Percentiles rank a stretch among this genome's conserved stretches.
These are phyloP conservation scores for Colletotrichum camelliae DNA, from an alignment of 2,329 filamentous ascomycete genomes.

Conservation along the genomic window DNA sequence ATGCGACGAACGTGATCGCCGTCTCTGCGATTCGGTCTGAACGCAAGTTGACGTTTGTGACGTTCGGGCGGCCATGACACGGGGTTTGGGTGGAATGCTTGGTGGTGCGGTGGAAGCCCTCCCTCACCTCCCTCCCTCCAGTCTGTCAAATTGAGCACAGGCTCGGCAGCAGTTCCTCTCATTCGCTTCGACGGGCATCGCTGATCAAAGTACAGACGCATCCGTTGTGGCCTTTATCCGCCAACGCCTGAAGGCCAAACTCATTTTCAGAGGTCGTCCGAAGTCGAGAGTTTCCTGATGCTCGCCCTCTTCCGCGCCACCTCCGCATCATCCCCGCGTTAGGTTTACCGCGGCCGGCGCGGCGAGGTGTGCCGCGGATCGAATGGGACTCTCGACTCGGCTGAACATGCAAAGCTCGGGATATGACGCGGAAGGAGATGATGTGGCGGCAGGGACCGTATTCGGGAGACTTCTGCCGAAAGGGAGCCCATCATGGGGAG, in stretches of 20 bases:
- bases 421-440: not conserved
- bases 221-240: accelerated
- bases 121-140: not conserved
- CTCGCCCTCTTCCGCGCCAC: not conserved
- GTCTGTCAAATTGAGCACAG: not conserved
- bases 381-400: not conserved
- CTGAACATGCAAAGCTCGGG: not conserved
- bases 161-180: not conserved
- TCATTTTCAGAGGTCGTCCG: not conserved
- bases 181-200: accelerated
- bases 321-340: not conserved
- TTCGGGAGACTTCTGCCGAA: not conserved
- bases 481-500: not conserved
- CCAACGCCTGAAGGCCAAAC: not conserved
- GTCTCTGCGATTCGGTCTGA: not conserved
- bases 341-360: not conserved
- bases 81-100: not conserved
- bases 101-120: not conserved
- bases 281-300: not conserved
- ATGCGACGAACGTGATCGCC: not conserved
- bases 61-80: not conserved
- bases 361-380: not conserved
- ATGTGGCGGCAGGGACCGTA: not conserved
- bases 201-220: not conserved
- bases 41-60: not conserved